phyloP scores from a whole-genome alignment of 768 basidiomycete species.

The Rhodotorula sphaerocarpa region DNA sequence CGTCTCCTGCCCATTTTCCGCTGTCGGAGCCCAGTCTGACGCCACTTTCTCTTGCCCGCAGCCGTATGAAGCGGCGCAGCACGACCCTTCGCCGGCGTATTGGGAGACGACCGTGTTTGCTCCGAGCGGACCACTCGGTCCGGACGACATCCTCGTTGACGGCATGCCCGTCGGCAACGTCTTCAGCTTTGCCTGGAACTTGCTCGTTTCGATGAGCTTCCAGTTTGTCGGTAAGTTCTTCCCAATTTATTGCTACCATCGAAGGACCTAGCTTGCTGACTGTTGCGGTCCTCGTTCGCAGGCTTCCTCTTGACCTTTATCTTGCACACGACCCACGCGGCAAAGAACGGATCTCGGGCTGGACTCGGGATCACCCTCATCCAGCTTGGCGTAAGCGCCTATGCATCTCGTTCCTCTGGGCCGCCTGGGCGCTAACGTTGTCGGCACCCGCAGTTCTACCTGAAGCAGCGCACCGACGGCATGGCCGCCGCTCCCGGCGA shows the following conservation, averaged over 20 bases:
- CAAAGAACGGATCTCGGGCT: conserved; percentile 83
- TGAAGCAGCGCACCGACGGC: conserved; percentile 31
- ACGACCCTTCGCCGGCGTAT: conserved; percentile 85
- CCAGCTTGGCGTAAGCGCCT: conserved; percentile 57
- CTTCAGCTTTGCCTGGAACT: conserved; percentile 70
- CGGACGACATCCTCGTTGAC: conserved; percentile 73
- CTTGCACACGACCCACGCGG: conserved; percentile 78
- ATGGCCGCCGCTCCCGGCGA: conserved; percentile 1
- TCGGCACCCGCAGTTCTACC: conserved; percentile 28
- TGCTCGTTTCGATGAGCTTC: conserved; percentile 88
- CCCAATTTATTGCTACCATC: too few species aligned
- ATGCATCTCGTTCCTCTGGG: background rate
- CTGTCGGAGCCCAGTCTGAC: background rate
- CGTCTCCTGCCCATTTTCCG: background rate
- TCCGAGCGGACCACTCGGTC: conserved; percentile 51
- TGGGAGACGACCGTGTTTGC: conserved; percentile 94
- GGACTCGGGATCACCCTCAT: conserved; percentile 93
- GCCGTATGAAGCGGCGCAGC: conserved; percentile 79
- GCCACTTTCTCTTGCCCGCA: conserved; percentile 44
- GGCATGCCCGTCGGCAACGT: conserved; percentile 79
- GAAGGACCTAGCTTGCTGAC: background rate
- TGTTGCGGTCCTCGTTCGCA: background rate
- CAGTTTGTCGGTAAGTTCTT: conserved; percentile 81
- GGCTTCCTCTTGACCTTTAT: conserved; percentile 71
- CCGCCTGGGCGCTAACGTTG: background rate